These are phyloP conservation scores for Oenanthe sinensis DNA, from an alignment of 129 eudicot genomes.

Conservation along the genomic window DNA sequence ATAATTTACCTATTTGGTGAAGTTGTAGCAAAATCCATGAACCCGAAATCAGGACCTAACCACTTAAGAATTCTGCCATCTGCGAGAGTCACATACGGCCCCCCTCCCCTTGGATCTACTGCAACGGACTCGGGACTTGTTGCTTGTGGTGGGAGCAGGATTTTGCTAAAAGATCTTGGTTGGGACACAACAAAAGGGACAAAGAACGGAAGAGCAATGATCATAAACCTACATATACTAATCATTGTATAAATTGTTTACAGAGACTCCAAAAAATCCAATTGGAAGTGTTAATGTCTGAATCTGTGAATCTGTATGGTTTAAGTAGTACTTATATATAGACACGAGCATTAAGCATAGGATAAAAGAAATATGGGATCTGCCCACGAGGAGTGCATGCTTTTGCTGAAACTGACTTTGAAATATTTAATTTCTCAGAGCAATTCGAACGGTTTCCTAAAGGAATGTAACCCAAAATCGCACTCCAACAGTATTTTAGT, in stretches of 20 bases:
- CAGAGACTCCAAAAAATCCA: not conserved
- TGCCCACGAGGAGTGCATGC: no score
- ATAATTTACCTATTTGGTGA: slow-evolving; percentile 28
- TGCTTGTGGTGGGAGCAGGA: slow-evolving; percentile 22
- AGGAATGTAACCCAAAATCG: no score
- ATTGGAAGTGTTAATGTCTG: not conserved
- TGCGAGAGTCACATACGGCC: slow-evolving; percentile 30
- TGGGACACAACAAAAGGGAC: not conserved
- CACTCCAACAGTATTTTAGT: no score
- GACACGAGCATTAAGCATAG: no score
- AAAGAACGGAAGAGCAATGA: not conserved
- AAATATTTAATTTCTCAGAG: no score
- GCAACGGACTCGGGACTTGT: slow-evolving; percentile 32
- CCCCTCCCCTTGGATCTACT: slow-evolving; percentile 30
- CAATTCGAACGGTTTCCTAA: no score
- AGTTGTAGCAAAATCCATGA: slow-evolving; percentile 32
- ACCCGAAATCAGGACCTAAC: slow-evolving; percentile 24
- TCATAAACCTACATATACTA: not conserved
- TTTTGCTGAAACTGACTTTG: no score
- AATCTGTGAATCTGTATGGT: no score
- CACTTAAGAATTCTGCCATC: slow-evolving; percentile 43
- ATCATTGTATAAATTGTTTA: not conserved
- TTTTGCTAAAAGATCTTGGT: slow-evolving; percentile 14
- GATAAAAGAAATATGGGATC: no score
- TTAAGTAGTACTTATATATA: not conserved